phyloP scores from a whole-genome alignment of 768 basidiomycete species.

The Auricularia cornea region DNA sequence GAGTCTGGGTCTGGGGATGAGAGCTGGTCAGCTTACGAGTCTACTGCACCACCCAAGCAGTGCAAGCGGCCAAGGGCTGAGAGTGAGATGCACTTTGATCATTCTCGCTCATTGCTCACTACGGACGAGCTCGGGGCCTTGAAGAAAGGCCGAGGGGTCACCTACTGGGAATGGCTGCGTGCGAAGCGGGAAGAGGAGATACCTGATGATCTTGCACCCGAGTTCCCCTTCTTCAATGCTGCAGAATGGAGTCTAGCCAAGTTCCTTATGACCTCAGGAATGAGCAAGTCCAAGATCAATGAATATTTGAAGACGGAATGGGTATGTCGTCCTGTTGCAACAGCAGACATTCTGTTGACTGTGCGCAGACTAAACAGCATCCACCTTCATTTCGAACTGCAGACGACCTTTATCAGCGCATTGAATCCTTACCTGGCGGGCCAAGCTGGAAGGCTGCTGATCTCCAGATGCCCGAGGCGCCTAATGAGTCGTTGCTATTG shows the following conservation, averaged over 20 bases:
- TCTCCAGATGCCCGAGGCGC: background rate
- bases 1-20: no score
- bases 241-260: conserved; percentile 26
- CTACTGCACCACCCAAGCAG: no score
- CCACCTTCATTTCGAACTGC: background rate
- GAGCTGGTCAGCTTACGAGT: no score
- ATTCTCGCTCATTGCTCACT: no score
- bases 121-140: no score
- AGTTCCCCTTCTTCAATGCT: background rate
- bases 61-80: no score
- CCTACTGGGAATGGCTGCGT: background rate
- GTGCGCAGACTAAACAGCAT: background rate
- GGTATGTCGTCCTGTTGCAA: background rate
- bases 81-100: no score
- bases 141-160: background rate
- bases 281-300: conserved; percentile 22
- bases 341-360: background rate
- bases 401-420: background rate
- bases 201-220: background rate
- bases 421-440: background rate
- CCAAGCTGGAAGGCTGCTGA: background rate
- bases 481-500: background rate
- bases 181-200: background rate
- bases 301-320: conserved; percentile 22
- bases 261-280: conserved; percentile 22